A percentile compares a stretch with the other conserved stretches of the same genome.
These are phyloP conservation scores for Lodderomyces metapsilosis DNA, from an alignment of 1,139 yeast species.

Conservation along the genomic window DNA sequence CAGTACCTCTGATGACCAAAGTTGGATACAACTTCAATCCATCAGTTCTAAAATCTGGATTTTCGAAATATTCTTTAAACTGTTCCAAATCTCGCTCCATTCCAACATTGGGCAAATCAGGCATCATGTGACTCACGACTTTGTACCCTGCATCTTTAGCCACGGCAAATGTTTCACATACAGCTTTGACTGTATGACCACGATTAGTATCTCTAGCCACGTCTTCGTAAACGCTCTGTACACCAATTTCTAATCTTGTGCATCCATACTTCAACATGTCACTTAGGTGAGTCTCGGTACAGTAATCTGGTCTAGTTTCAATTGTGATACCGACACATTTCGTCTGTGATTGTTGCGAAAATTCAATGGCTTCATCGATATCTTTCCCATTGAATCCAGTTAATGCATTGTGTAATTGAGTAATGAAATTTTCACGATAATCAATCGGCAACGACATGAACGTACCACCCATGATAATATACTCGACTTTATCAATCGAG, in stretches of 20 bases:
- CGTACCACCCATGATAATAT: slow-evolving; percentile 98
- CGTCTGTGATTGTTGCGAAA: slow-evolving; percentile 91
- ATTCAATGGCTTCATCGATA: slow-evolving; percentile 85
- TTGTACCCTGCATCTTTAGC: slow-evolving; percentile 98
- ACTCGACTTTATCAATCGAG: slow-evolving; percentile 94
- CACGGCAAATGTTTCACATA: slow-evolving; percentile 90
- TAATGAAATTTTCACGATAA: slow-evolving; percentile 85
- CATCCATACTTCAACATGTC: slow-evolving; percentile 97
- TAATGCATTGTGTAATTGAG: slow-evolving; percentile 89
- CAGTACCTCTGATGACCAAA: slow-evolving; percentile 95
- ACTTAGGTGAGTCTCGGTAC: slow-evolving; percentile 92
- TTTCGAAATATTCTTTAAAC: slow-evolving; percentile 92
- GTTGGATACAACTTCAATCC: slow-evolving; percentile 96
- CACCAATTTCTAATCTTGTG: slow-evolving; percentile 95
- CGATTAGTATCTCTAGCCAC: slow-evolving; percentile 98
- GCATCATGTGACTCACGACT: slow-evolving; percentile 99
- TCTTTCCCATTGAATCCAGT: slow-evolving; percentile 90
- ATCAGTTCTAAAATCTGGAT: slow-evolving; percentile 95
- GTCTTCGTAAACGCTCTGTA: slow-evolving; percentile 95
- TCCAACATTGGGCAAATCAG: slow-evolving; percentile 97
- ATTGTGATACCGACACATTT: slow-evolving; percentile 98
- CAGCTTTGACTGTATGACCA: slow-evolving; percentile 96
- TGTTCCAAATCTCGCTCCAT: slow-evolving; percentile 98
- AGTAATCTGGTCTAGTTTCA: slow-evolving; percentile 98
- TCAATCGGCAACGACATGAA: slow-evolving; percentile 92